Conservation (phyloP, 192 early-diverging fungal genomes). For the Chytriomyces sp. region DNA sequence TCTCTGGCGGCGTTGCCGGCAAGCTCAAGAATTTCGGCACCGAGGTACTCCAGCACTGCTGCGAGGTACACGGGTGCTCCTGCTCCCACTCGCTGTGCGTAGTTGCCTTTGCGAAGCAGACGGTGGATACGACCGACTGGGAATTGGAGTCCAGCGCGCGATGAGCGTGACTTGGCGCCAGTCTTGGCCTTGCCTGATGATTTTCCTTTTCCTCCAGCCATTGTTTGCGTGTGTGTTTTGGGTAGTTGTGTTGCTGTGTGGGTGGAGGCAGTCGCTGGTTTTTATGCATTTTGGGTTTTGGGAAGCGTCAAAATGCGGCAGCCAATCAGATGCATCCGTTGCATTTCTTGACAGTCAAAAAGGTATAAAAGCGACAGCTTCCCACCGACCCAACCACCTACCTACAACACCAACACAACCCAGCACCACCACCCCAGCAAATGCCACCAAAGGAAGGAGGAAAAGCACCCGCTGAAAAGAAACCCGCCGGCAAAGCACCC, state of each 20-base stretch:
- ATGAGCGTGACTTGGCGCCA: constrained; percentile 75
- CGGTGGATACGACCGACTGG: constrained; percentile 97
- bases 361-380: too few species aligned
- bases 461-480: constrained; percentile 31
- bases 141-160: constrained; percentile 94
- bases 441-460: constrained; percentile 59
- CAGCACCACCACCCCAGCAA: too few species aligned
- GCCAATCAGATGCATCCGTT: too few species aligned
- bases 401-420: too few species aligned
- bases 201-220: constrained; percentile 53
- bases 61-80: constrained; percentile 91
- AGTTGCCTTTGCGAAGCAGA: constrained; percentile 91
- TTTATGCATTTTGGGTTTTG: too few species aligned
- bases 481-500: constrained; percentile 67
- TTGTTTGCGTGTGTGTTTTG: too few species aligned
- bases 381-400: too few species aligned
- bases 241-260: background rate
- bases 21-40: constrained; percentile 94
- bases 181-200: constrained; percentile 40
- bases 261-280: too few species aligned
- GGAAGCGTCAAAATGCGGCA: too few species aligned
- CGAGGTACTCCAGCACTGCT: constrained; percentile 94
- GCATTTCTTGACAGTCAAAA: too few species aligned
- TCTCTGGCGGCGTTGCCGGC: constrained; percentile 94
- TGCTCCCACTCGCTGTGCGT: constrained; percentile 89